Evolutionary conservation across 495 filamentous ascomycete species (phyloP).

Genomic region (Xylaria intraflava): DNA sequence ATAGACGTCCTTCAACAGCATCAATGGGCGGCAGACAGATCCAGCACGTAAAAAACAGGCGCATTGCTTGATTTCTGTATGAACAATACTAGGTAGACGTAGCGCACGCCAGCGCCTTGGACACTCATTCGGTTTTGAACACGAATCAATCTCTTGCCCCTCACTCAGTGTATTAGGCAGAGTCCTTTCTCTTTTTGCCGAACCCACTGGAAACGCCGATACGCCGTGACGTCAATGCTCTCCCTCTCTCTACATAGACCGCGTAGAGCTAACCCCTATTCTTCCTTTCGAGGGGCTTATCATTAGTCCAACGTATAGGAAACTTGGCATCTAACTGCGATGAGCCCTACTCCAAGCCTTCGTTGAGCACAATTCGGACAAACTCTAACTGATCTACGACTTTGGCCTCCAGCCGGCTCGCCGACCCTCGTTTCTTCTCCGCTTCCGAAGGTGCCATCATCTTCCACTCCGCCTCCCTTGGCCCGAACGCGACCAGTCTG

Average conservation of each 20-base stretch:
- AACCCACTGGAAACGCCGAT: conserved; percentile 1
- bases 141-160: neutral
- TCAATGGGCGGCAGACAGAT: too few species aligned
- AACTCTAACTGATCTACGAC: conserved; percentile 56
- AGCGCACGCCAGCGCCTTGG: too few species aligned
- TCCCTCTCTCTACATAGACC: neutral
- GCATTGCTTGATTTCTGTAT: neutral
- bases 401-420: conserved; percentile 67
- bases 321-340: neutral
- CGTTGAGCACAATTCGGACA: conserved; percentile 42
- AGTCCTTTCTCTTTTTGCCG: neutral
- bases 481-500: conserved; percentile 62
- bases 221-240: conserved; percentile 3
- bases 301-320: neutral
- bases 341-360: conserved; percentile 28
- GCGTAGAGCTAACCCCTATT: neutral
- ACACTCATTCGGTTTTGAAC: neutral
- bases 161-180: neutral
- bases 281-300: neutral
- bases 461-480: conserved; percentile 61
- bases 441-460: conserved; percentile 42
- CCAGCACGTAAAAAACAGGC: too few species aligned
- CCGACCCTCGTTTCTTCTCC: conserved; percentile 30
- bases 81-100: too few species aligned
- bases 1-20: too few species aligned